Evolutionary conservation across 2,329 filamentous ascomycete genomes (phyloP), one percentile per base, ranked within the genome.

Genomic region (Apiospora marii): DNA sequence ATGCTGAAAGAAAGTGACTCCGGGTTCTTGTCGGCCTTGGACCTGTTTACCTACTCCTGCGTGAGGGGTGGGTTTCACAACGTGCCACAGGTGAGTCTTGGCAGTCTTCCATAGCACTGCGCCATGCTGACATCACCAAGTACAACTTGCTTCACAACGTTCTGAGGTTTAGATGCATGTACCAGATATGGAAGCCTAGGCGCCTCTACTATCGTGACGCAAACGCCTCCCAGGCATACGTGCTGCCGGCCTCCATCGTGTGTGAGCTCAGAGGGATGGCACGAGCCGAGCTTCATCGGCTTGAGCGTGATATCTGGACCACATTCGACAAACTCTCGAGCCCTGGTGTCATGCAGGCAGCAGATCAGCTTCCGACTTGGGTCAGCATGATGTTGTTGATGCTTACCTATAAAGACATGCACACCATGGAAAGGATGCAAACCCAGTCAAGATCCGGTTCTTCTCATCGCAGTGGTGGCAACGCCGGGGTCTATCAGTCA

Each of bases 381-480:
- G 84, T 82, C 22, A 84, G 83, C 76, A 78, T 87, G 77, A 87
- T 87, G 85, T 84, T 87, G 73, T 77, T 87, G 72, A 84, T 88
- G 61, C 80, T 87, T 53, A 83, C 87, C 75, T 87, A 88, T 73
- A 82, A 83, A 30, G 84, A 87, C 70, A 78, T 67, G 70, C 53
- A 71, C n/a, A 8, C 49, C 7, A 69, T 75, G 74, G 73, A 70
- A n/a, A 71, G 41, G 67, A 61, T 46, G 48, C 73, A 73, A 71
- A 75, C 69, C 24, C 24, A 22, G 41, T 67, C 19, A 73, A 75
- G 70, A 71, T 75, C 70, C 68, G 74, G 27, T 49, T 22, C 34
- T 68, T 74, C 58, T 75, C 74, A 58, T 75, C 68, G 67, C 73
- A 69, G 61, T 64, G 58, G 8, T n/a, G 24, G 13, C 53, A 67